Conservation (phyloP, 176 grass and related monocot genomes). For the Aegilops sharonensis region DNA sequence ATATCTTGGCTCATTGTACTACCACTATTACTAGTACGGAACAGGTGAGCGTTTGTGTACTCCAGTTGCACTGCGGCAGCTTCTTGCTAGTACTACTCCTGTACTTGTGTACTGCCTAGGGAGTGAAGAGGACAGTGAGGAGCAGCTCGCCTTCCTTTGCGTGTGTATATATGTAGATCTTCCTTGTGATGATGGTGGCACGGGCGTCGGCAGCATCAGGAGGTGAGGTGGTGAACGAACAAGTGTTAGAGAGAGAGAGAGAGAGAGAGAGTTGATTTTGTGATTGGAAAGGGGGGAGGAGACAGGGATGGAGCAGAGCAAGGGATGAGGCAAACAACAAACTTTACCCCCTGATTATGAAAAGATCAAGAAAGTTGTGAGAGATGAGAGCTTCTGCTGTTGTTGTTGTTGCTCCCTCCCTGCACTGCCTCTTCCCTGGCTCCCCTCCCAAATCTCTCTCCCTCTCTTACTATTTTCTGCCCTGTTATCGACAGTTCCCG, state of each 20-base stretch:
- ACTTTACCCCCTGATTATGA: too few species aligned
- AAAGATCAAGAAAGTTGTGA: too few species aligned
- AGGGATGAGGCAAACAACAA: too few species aligned
- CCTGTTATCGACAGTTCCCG: too few species aligned
- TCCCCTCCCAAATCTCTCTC: too few species aligned
- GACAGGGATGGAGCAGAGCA: too few species aligned
- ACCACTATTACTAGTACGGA: too few species aligned
- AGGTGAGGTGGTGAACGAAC: background rate
- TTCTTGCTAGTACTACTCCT: background rate
- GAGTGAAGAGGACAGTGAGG: background rate
- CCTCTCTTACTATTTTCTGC: too few species aligned
- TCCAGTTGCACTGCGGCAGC: background rate
- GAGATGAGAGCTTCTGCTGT: too few species aligned
- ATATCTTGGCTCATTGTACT: too few species aligned
- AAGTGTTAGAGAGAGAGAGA: background rate
- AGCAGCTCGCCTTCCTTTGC: background rate
- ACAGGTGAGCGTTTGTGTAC: conserved; percentile 2
- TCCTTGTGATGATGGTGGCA: background rate
- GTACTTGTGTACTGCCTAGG: conserved; percentile 30
- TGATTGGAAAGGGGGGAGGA: background rate
- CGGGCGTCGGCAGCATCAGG: background rate
- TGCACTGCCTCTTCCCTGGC: too few species aligned
- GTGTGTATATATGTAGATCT: conserved; percentile 25
- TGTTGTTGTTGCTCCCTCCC: too few species aligned
- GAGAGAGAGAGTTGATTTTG: background rate